Conservation (phyloP, 2,329 filamentous ascomycete genomes). For the Monosporascus sp. region DNA sequence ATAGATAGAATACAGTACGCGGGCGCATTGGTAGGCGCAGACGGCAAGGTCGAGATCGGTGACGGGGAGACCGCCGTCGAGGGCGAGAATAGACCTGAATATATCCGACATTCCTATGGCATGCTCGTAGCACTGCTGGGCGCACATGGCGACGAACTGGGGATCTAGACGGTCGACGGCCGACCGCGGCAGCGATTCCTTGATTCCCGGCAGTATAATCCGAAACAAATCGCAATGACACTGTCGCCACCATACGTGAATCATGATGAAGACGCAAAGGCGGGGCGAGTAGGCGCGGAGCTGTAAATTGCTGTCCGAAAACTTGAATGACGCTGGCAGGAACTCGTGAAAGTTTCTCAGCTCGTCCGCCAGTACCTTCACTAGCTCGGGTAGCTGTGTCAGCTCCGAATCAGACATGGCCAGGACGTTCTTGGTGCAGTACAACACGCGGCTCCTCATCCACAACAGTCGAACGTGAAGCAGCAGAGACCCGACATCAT, state of each 20-base stretch:
- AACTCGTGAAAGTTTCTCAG: constrained; percentile 47
- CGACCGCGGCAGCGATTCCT: constrained; percentile 43
- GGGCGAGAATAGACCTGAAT: constrained; percentile 45
- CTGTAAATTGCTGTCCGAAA: constrained; percentile 51
- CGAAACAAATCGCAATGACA: constrained; percentile 54
- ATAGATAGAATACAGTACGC: constrained; percentile 47
- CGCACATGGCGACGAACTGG: constrained; percentile 44
- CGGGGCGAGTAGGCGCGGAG: constrained; percentile 52
- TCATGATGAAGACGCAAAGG: constrained; percentile 55
- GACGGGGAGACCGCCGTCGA: constrained; percentile 45
- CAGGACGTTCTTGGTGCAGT: constrained; percentile 44
- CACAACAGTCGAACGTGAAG: constrained; percentile 52
- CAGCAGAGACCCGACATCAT: constrained; percentile 51
- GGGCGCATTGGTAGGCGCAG: constrained; percentile 51
- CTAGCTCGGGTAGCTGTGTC: constrained; percentile 38
- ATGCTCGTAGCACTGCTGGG: constrained; percentile 48
- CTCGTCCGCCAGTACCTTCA: constrained; percentile 42
- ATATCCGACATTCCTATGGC: constrained; percentile 51
- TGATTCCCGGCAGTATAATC: constrained; percentile 45
- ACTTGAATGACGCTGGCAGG: constrained; percentile 51
- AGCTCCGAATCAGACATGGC: constrained; percentile 39
- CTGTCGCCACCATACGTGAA: constrained; percentile 55
- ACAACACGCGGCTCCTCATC: constrained; percentile 48
- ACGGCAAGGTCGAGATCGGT: constrained; percentile 51
- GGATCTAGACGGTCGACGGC: constrained; percentile 42